Evolutionary conservation across 345 rosid species (phyloP), one percentile per base, ranked within the genome.

Genomic region (Citrus mangshanensis): DNA sequence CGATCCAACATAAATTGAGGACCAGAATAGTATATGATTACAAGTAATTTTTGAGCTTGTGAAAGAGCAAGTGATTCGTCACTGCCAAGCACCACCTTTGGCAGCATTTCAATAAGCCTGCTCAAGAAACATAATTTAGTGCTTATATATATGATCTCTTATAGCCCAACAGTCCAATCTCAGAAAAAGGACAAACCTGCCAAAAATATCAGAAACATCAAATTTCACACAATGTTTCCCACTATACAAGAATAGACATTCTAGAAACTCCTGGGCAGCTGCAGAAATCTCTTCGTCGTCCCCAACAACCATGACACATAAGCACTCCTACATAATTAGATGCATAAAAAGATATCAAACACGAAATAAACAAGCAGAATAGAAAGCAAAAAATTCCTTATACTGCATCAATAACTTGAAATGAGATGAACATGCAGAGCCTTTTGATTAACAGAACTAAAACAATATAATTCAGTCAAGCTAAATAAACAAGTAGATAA

Each of bases 21-120:
- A 74, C 99, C 98, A 73, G 95, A 91, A 86, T 88, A 92, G 74
- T 94, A 96, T 73, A 90, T 79, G 74, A 94, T 82, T 13, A 87
- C 95, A 76, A 96, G 91, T 81, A 96, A 89, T 79, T 96, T 86
- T 85, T 86, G 92, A 74, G 89, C 97, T 85, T 88, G 89, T 38
- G 95, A 88, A 60, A 89, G 85, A 65, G 95, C 93, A 82, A 86
- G 79, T 56, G 90, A 79, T 72, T 96, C 97, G 74, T 92, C 93
- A 83, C 84, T 89, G 70, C 88, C 89, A 71, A 96, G 90, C 80
- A 94, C 88, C 73, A 87, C 89, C 84, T 90, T 90, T 46, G 98
- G 99, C 77, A 96, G 97, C 92, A 86, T 93, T 82, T 92, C 97
- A 77, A 90, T 78, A 60, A 94, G 88, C 89, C 99, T 96, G 78